These are phyloP conservation scores for Pseudogymnoascus sp. DNA, from an alignment of 2,329 filamentous ascomycete genomes.

Conservation along the genomic window DNA sequence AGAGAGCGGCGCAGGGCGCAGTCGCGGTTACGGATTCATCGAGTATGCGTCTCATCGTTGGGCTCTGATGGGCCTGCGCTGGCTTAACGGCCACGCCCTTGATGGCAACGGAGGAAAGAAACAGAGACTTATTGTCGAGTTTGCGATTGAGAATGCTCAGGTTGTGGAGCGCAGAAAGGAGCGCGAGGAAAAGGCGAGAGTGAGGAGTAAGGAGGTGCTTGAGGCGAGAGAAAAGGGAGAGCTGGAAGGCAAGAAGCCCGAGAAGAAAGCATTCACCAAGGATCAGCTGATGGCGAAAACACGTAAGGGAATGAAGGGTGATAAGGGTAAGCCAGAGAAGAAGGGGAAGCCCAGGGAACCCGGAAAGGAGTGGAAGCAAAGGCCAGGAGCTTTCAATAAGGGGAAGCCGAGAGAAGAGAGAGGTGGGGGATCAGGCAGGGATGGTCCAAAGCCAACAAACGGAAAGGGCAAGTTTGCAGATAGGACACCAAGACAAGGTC, in stretches of 20 bases:
- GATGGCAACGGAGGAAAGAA: slow-evolving; percentile 64
- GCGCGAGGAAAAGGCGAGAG: slow-evolving; percentile 49
- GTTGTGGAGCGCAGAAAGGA: slow-evolving; percentile 76
- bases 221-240: slow-evolving; percentile 28
- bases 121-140: slow-evolving; percentile 88
- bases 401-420: slow-evolving; percentile 6
- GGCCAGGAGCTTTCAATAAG: slow-evolving; percentile 9
- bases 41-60: slow-evolving; percentile 92
- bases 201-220: slow-evolving; percentile 30
- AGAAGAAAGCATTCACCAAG: slow-evolving; percentile 27
- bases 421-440: slow-evolving; percentile 11
- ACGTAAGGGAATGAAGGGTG: slow-evolving; percentile 28
- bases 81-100: slow-evolving; percentile 73
- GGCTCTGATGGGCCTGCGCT: slow-evolving; percentile 89
- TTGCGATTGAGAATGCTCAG: slow-evolving; percentile 95
- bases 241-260: slow-evolving; percentile 24
- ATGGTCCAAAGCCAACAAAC: slow-evolving; percentile 15
- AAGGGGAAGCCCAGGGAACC: slow-evolving; percentile 12
- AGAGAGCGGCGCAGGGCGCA: slow-evolving; percentile 68
- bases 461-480: slow-evolving; percentile 10
- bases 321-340: slow-evolving; percentile 18
- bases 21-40: slow-evolving; percentile 92
- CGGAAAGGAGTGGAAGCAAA: slow-evolving; percentile 11
- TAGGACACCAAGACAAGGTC: slow-evolving; percentile 26
- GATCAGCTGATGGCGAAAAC: slow-evolving; percentile 30